Percentiles rank a stretch among this genome's conserved stretches.
Evolutionary conservation across 352 stramenopile species (phyloP).

Genomic region (Pythium grandisporangium): DNA sequence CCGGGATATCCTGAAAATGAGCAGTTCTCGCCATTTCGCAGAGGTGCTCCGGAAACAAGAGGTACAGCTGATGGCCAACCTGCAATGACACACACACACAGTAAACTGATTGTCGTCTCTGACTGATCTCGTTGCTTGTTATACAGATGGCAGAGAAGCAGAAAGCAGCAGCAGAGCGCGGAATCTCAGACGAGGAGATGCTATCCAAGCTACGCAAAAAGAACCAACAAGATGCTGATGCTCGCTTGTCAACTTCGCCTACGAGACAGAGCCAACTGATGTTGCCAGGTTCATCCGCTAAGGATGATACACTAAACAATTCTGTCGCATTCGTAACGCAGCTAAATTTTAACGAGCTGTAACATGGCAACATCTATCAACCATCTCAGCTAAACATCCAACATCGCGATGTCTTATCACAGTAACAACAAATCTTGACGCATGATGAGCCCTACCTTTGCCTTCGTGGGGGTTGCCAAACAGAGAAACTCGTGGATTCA

Average conservation of each 20-base stretch:
- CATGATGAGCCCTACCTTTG: background rate
- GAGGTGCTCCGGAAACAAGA: conserved; percentile 80
- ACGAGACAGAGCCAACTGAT: conserved; percentile 24
- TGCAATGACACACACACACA: no score
- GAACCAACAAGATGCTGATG: conserved; percentile 56
- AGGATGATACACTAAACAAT: conserved; percentile 27
- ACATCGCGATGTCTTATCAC: no score
- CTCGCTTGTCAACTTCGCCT: conserved; percentile 58
- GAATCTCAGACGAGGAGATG: conserved; percentile 81
- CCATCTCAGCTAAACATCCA: background rate
- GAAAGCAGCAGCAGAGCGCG: conserved; percentile 64
- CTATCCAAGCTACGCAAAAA: conserved; percentile 68
- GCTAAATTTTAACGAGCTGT: conserved; percentile 59
- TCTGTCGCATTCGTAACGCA: conserved; percentile 67
- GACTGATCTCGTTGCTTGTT: conserved; percentile 1
- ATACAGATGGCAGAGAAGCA: conserved; percentile 58
- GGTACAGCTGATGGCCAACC: no score
- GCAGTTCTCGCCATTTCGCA: conserved; percentile 69
- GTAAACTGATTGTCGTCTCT: no score
- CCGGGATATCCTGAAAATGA: conserved; percentile 82
- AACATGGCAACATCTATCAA: conserved; percentile 3
- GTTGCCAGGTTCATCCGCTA: conserved; percentile 18
- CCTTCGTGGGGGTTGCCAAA: no score
- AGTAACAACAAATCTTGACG: background rate
- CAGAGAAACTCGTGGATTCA: no score